A percentile compares a stretch with the other conserved stretches of the same genome.
Conservation (phyloP, 192 early-diverging fungal species). For the Cladochytrium replicatum region DNA sequence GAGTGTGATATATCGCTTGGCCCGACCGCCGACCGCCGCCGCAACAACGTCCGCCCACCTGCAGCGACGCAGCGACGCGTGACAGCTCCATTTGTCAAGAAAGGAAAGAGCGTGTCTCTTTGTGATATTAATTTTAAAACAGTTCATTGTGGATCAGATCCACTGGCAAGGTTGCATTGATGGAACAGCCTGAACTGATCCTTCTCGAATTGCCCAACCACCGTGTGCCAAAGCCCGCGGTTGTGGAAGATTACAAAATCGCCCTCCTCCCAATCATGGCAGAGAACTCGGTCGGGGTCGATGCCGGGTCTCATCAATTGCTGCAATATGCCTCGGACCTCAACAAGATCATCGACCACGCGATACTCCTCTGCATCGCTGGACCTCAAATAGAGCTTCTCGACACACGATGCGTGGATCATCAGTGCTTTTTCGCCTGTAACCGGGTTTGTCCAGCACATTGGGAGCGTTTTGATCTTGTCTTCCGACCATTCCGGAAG, state of each 20-base stretch:
- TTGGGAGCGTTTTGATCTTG: slow-evolving; percentile 8
- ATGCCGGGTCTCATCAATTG: slow-evolving; percentile 5
- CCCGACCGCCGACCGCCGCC: too few species aligned
- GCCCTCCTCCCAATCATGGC: slow-evolving; percentile 13
- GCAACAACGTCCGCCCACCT: too few species aligned
- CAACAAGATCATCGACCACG: neutral
- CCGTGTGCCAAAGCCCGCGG: slow-evolving; percentile 10
- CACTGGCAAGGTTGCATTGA: slow-evolving; percentile 13
- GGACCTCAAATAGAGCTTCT: slow-evolving; percentile 4
- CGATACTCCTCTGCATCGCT: slow-evolving; percentile 1
- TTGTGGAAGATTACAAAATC: slow-evolving; percentile 13
- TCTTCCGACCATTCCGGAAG: slow-evolving; percentile 4
- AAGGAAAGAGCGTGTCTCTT: too few species aligned
- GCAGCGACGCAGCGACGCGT: too few species aligned
- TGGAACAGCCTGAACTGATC: slow-evolving; percentile 11
- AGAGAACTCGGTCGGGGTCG: slow-evolving; percentile 6
- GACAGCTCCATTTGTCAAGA: too few species aligned
- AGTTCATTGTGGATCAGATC: slow-evolving; percentile 2
- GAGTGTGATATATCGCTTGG: too few species aligned
- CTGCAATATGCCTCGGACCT: slow-evolving; percentile 4
- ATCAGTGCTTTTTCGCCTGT: slow-evolving; percentile 2
- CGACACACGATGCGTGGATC: neutral
- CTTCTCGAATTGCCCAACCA: slow-evolving; percentile 6
- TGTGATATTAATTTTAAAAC: too few species aligned
- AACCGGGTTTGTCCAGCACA: slow-evolving; percentile 9